Base-by-base conservation (phyloP, 192 early-diverging fungal genomes). In the Helicostylum pulchrum region DNA sequence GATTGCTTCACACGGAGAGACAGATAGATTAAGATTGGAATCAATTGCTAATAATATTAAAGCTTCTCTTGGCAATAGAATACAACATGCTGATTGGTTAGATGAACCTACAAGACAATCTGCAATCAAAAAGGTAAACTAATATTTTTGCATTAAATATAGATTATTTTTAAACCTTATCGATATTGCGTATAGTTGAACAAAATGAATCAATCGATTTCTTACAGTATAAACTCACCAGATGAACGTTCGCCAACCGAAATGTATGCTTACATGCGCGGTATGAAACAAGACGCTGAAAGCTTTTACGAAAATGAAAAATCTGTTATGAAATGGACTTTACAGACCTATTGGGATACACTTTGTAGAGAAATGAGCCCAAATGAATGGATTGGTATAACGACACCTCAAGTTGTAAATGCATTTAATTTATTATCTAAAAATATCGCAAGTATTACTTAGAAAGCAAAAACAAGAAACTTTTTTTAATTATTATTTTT, bases 241-340 rank as follows among this genome's bases (percentile, higher is more conserved):
- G 81, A 92, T 64, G 20, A 43, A 43, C 36, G 57, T 26, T 59
- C 57, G 23, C 57, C 57, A 26, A 19, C 20, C 4, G 57, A 59
- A 3, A 59, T 59, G 21, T 7, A 45, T 44, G 20, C 20, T 14
- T 59, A 44, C 45, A 20, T 42, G 23, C 8, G 8, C 6, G 57
- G 57, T 15, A 44, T 59, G 20, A 36, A 43, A 15, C 32, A 42
- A 36, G 19, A 39, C 36, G 14, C n/a, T 14, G 39, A 59, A 23
- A 59, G 21, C 42, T 91, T 83, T 68, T 90, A 88, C 74, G 82
- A 86, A 53, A 91, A 90, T 70, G 77, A 84, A 46, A 70, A 86
- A 10, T 70, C 72, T 21, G 65, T 76, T 1, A 70, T 74, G 9
- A 53, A 61, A 34, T 91, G 80, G 82, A 36, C 48, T 53, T 48